Base-by-base conservation (phyloP, 2,329 filamentous ascomycete species). In the Diatrype stigma region DNA sequence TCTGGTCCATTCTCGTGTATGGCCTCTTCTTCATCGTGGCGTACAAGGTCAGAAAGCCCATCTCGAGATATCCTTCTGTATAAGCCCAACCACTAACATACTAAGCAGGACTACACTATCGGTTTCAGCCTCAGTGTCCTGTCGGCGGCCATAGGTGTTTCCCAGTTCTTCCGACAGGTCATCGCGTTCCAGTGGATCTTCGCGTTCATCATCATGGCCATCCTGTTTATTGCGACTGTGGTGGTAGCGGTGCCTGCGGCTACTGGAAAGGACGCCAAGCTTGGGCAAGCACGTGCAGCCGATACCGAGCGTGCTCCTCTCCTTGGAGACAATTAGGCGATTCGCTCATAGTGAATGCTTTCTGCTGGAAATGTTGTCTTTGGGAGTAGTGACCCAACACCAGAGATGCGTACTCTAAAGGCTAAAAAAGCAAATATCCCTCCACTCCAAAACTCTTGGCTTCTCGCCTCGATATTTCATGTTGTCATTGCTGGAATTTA, bases 131-230 rank as follows among this genome's bases (percentile, higher is more conserved):
- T 96, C 60, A 87, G 84, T 59, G 78, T 91, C 42, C 74, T 95
- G 45, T 74, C 83, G 1, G 84, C 90, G 5, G 82, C 90, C 17
- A 82, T 95, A 40, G 90, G 89, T 12, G 82, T 94, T 16, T 80
- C 83, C 14, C 91, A 96, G 68, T 85, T 95, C 72, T 73, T 84
- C 47, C 78, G 80, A 62, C 84, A 90, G 66, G 70, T 86, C 52
- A 77, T 95, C 58, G 88, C 89, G 6, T 76, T 96, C 57, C 91
- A 96, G 73, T 96, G 90, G 90, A 93, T 95, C 70, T 96, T 96
- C 67, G 88, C 90, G 32, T 94, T 95, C 64, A 76, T 84, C 55
- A 90, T 96, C 67, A 91, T 93, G 78, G 81, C 77, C 1, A 66
- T 89, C 23, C 80, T 95, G 48, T 87, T 94, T 66, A 67, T 91